Base-by-base conservation (phyloP, 1,284 basidiomycete species). In the Sanguinoderma infundibulare region DNA sequence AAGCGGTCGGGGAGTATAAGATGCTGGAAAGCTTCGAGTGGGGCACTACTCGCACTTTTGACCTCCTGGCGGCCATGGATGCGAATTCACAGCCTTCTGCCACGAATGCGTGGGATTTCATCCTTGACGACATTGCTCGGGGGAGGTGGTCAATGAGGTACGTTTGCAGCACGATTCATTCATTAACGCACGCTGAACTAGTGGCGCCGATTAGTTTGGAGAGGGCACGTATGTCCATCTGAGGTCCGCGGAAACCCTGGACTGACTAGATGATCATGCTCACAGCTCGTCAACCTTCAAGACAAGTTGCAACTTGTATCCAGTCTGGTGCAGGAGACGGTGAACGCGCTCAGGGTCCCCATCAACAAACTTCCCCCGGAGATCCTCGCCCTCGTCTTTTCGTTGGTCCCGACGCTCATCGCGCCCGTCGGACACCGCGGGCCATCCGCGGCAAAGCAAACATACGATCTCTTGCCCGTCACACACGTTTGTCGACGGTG, bases 401-500 rank as follows among this genome's bases (percentile, higher is more conserved):
- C 47, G 8, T 20, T 61, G 34, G 60, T 61, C 17, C 57, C 62
- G 1, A 9, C 15, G 34, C 20, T 30, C 10, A 59, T 63, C 14
- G 42, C 54, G 2, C 30, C 46, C 15, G 22, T 39, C 5, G 64
- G 58, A 15, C 32, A 56, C 42, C 7, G 10, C 9, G 30, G n/a
- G 7, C 14, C 50, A 30, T 32, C 36, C 8, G 1, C 53, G 17
- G 60, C 57, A 1, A 61, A 34, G 32, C 55, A 55, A 28, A 63
- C 65, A 7, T 61, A 61, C 55, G 65, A 64, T 26, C 58, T 67
- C 36, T 8, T 65, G 14, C 59, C 63, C 5, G 17, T 67, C 42
- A 64, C 63, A 7, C 65, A 67, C 39, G 65, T 64, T 36, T 67
- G 65, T 46, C 60, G 56, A 8, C 53, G 54, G 15, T 67, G 66